Percentiles rank a stretch among this genome's conserved stretches.
phyloP scores from a whole-genome alignment of 805 yeast species.

The Saccharomycopsis fibuligera region DNA sequence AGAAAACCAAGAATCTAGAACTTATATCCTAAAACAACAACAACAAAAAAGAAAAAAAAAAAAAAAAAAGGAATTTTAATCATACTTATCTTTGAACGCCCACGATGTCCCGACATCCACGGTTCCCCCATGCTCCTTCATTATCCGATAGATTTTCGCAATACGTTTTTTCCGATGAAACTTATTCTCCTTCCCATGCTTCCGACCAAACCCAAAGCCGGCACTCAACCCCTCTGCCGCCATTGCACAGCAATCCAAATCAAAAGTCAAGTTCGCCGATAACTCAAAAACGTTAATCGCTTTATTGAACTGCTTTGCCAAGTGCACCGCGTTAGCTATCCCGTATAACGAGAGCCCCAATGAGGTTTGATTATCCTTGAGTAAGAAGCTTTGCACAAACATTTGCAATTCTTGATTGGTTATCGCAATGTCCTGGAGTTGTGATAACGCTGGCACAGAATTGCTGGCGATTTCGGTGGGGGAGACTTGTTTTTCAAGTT shows the following conservation, averaged over 20 bases:
- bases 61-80: slow-evolving; percentile 3
- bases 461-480: background rate
- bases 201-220: slow-evolving; percentile 20
- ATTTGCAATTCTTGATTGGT: slow-evolving; percentile 16
- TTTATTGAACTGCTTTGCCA: slow-evolving; percentile 8
- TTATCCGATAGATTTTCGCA: slow-evolving; percentile 20
- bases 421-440: background rate
- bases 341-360: slow-evolving; percentile 19
- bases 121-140: slow-evolving; percentile 15
- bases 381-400: slow-evolving; percentile 8
- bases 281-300: slow-evolving; percentile 20
- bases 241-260: slow-evolving; percentile 20
- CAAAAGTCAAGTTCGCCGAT: slow-evolving; percentile 14
- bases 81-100: slow-evolving; percentile 21
- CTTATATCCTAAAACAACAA: no score
- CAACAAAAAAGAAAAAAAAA: background rate
- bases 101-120: slow-evolving; percentile 20
- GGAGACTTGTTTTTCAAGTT: slow-evolving; percentile 1
- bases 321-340: slow-evolving; percentile 17
- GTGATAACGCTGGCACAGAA: background rate
- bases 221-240: slow-evolving; percentile 18
- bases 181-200: slow-evolving; percentile 15
- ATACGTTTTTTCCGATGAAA: slow-evolving; percentile 17
- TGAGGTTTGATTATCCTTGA: slow-evolving; percentile 20
- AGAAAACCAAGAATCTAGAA: no score